Percentiles rank a stretch among this genome's conserved stretches.
Evolutionary conservation across 139 green algal species (phyloP).

Genomic region (Volvox africanus): DNA sequence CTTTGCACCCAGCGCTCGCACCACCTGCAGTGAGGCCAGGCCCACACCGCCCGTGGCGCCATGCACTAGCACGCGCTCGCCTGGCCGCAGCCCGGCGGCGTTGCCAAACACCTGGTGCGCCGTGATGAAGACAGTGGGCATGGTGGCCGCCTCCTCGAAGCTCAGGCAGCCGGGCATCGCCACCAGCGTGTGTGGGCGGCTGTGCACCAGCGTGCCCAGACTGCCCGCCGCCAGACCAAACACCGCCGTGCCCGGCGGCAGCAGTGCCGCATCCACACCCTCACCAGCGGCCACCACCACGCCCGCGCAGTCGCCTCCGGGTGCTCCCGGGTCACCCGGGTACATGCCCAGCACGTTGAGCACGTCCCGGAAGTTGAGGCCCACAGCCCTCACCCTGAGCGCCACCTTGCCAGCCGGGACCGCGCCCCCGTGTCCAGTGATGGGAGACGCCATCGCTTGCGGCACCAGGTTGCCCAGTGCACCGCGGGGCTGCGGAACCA

Average conservation of each 20-base stretch:
- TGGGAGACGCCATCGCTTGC: conserved; percentile 25
- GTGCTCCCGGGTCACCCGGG: conserved; percentile 82
- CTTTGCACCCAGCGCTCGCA: conserved; percentile 52
- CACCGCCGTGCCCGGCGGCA: conserved; percentile 73
- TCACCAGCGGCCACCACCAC: conserved; percentile 69
- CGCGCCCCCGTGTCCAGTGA: not conserved
- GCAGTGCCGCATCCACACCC: not conserved
- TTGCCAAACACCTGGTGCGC: conserved; percentile 71
- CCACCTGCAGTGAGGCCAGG: conserved; percentile 81
- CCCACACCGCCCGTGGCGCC: conserved; percentile 85
- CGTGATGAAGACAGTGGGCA: conserved; percentile 88
- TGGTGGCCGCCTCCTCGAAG: conserved; percentile 81
- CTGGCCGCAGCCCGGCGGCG: conserved; percentile 35
- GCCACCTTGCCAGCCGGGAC: conserved; percentile 54
- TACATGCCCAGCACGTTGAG: conserved; percentile 88
- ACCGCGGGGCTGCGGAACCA: conserved; percentile 67
- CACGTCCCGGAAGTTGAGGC: conserved; percentile 88
- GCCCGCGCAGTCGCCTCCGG: conserved; percentile 85
- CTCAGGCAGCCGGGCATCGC: conserved; percentile 73
- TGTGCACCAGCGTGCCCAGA: conserved; percentile 76
- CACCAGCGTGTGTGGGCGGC: conserved; percentile 65
- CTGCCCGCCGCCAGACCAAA: conserved; percentile 87
- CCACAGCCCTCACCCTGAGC: conserved; percentile 81
- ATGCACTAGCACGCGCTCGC: conserved; percentile 78
- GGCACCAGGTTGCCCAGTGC: conserved; percentile 67